phyloP scores from a whole-genome alignment of 495 filamentous ascomycete genomes.

The Melanomma pulvis-pyrius region DNA sequence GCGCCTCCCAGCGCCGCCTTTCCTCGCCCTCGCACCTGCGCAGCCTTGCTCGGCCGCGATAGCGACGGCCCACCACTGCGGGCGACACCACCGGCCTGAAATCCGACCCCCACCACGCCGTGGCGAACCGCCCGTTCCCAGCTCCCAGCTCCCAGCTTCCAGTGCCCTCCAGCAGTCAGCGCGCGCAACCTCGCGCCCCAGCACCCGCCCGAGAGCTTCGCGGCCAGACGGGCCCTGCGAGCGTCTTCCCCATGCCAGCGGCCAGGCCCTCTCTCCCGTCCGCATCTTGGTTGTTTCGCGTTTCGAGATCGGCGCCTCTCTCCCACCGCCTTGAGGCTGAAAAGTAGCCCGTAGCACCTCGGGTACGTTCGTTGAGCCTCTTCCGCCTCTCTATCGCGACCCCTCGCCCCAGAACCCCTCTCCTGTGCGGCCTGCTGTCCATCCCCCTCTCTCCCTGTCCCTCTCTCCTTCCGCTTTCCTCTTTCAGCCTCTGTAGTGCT shows the following conservation, averaged over 20 bases:
- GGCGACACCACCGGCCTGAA: background rate
- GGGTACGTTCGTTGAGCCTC: conserved; percentile 39
- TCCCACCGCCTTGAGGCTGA: conserved; percentile 38
- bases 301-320: conserved; percentile 31
- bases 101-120: background rate
- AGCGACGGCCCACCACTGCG: background rate
- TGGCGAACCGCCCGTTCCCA: background rate
- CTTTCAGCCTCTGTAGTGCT: background rate
- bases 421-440: background rate
- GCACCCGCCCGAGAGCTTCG: conserved; percentile 9
- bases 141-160: background rate
- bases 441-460: background rate
- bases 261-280: conserved; percentile 16
- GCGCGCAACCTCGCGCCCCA: conserved; percentile 11
- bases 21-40: background rate
- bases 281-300: conserved; percentile 29
- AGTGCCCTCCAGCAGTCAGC: conserved; percentile 7
- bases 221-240: conserved; percentile 20
- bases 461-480: background rate
- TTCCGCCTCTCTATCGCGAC: background rate
- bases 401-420: background rate
- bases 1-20: background rate
- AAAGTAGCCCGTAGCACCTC: conserved; percentile 26
- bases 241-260: conserved; percentile 36
- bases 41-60: background rate